Conservation (phyloP, 2,329 filamentous ascomycete genomes). For the Scytalidium lignicola region DNA sequence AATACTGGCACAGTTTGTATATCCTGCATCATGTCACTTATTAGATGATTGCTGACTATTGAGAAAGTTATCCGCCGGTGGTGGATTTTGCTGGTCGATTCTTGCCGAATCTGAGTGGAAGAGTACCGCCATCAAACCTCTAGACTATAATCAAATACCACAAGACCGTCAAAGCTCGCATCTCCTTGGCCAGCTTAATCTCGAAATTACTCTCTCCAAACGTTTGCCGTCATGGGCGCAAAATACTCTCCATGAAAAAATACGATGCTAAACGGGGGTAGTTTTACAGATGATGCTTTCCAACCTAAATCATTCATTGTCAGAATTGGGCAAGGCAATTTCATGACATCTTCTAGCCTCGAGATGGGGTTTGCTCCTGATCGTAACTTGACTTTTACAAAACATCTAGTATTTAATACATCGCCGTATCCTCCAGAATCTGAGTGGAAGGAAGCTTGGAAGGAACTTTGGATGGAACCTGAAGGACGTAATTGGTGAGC, state of each 20-base stretch:
- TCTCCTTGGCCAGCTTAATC: not conserved
- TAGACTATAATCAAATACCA: not conserved
- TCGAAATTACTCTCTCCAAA: conserved; percentile 17
- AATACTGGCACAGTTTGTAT: not conserved
- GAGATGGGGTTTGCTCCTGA: conserved; percentile 2
- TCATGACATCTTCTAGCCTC: conserved; percentile 12
- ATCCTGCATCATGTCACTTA: not conserved
- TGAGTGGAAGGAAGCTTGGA: conserved; percentile 15
- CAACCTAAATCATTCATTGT: conserved; percentile 17
- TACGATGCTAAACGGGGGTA: conserved; percentile 7
- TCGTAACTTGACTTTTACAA: conserved; percentile 9
- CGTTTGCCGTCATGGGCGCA: conserved; percentile 8
- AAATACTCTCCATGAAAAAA: not conserved
- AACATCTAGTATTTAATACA: conserved; percentile 20
- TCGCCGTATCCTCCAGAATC: conserved; percentile 20
- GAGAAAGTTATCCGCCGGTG: not conserved
- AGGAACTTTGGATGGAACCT: conserved; percentile 4
- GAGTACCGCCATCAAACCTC: not conserved
- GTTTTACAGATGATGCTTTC: conserved; percentile 16
- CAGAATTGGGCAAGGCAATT: conserved; percentile 19
- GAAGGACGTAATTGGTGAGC: conserved; percentile 14
- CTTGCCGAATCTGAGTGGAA: conserved; percentile 13
- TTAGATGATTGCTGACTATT: not conserved
- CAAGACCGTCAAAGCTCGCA: not conserved
- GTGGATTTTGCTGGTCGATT: conserved; percentile 1